Base-by-base conservation (phyloP, 2,329 filamentous ascomycete genomes). In the Trichoderma endophyticum region DNA sequence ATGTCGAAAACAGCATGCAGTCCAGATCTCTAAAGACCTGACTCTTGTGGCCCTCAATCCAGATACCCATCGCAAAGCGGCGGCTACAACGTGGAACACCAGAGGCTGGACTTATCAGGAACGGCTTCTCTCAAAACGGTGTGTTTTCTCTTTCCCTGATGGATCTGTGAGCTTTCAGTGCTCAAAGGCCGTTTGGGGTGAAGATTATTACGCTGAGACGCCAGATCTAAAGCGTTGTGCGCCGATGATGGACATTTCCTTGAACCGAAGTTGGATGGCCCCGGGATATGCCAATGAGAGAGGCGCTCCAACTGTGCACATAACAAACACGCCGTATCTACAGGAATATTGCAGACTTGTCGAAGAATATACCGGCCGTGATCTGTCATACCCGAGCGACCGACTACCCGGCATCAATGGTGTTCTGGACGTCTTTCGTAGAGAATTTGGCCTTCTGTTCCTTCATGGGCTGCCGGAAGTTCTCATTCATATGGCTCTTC, bases 51-150 rank as follows among this genome's bases (percentile, higher is more conserved):
- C 69, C 7, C 69, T 71, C 3, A 61, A 64, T 34, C 60, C 69
- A 21, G 69, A 71, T 3, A 51, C 69, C 0, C 21, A 71, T 18
- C 70, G 64, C 28, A 68, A 56, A 54, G 51, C 63, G 26, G 9
- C 24, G 6, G 56, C 62, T 18, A 68, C 70, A 6, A 48, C 63
- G 1, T 71, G 70, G 70, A 69, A 61, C 11, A 71, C 62, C 1
- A 56, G 70, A 24, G 70, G 63, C 2, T 71, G 70, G 70, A 71
- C 70, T 18, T 71, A 68, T 18, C 70, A 71, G 14, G 70, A 71
- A 26, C 70, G 56, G 4, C 62, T 71, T 32, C 63, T 71, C 15
- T 71, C 70, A 2, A 57, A 48, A 51, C 63, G 70, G 6, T 71
- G 70, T 34, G 7, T 71, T 6, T 69, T 69, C 28, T 67, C 64